Evolutionary conservation across 768 basidiomycete genomes (phyloP).

Genomic region (Sistotremastrum suecicum): DNA sequence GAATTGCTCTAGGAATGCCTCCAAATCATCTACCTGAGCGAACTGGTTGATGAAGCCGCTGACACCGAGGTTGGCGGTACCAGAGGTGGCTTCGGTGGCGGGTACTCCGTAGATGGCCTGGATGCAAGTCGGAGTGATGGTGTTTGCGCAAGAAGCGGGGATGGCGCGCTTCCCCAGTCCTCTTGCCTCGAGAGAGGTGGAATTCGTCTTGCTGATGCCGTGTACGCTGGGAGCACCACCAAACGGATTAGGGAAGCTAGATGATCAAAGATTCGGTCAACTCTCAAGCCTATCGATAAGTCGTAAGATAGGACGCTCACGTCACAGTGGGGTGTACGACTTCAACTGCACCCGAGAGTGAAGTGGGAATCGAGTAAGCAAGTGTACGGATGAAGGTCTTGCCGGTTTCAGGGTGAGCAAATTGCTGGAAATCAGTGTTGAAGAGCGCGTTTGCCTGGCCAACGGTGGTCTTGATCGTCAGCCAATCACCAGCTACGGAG

Average conservation of each 20-base stretch:
- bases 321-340: not conserved
- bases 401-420: not conserved
- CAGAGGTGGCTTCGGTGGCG: constrained; percentile 6
- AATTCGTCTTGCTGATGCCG: not conserved
- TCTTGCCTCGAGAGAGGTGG: not conserved
- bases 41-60: constrained; percentile 11
- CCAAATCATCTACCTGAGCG: constrained; percentile 10
- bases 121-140: constrained; percentile 13
- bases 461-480: constrained; percentile 7
- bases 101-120: constrained; percentile 13
- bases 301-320: not conserved
- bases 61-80: constrained; percentile 10
- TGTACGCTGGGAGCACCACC: not conserved
- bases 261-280: no score
- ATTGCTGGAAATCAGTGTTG: constrained; percentile 3
- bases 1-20: constrained; percentile 6
- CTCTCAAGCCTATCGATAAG: no score
- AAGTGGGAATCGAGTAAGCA: not conserved
- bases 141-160: constrained; percentile 1
- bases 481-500: constrained; percentile 17
- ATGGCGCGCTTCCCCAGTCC: constrained; percentile 22
- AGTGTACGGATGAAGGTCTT: not conserved
- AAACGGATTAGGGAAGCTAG: not conserved
- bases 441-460: constrained; percentile 5
- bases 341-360: not conserved